phyloP scores from a whole-genome alignment of 106 monocot genomes.

The Amphibolis antarctica region DNA sequence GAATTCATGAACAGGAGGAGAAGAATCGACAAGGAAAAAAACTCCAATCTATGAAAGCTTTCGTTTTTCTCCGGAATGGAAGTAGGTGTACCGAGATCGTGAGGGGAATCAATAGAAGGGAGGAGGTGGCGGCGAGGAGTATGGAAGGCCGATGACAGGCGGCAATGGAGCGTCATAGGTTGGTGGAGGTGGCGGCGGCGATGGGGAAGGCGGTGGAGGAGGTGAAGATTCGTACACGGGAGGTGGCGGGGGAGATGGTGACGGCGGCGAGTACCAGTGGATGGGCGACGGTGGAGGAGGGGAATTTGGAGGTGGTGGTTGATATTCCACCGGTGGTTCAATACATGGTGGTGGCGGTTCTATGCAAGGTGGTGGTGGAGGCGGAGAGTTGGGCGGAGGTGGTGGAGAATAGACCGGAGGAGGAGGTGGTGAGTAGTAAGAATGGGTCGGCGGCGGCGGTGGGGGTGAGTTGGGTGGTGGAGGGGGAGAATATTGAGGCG shows the following conservation, averaged over 20 bases:
- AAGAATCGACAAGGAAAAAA: not conserved
- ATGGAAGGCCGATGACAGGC: slow-evolving; percentile 8
- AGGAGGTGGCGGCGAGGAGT: slow-evolving; percentile 17
- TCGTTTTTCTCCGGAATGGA: no score
- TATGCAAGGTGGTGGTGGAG: slow-evolving; percentile 5
- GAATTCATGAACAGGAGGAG: not conserved
- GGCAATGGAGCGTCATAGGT: slow-evolving; percentile 5
- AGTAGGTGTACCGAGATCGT: not conserved
- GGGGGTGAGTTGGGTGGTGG: slow-evolving; percentile 2
- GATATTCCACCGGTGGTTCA: not conserved
- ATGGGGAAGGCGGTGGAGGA: slow-evolving; percentile 9
- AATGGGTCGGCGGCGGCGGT: slow-evolving; percentile 9
- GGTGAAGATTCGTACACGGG: not conserved
- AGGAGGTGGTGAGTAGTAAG: slow-evolving; percentile 4
- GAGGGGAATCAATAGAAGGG: slow-evolving; percentile 11
- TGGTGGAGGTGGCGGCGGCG: slow-evolving; percentile 5
- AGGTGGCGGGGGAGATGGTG: slow-evolving; percentile 5
- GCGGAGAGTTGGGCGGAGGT: not conserved
- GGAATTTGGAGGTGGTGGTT: not conserved
- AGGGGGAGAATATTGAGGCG: slow-evolving; percentile 1
- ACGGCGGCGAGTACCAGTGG: not conserved
- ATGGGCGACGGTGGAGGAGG: slow-evolving; percentile 13
- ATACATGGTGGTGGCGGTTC: slow-evolving; percentile 3
- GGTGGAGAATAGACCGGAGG: slow-evolving; percentile 1
- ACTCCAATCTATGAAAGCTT: no score